Percentiles rank a stretch among this genome's conserved stretches.
These are phyloP conservation scores for Stellera chamaejasme DNA, from an alignment of 345 rosid genomes.

Conservation along the genomic window DNA sequence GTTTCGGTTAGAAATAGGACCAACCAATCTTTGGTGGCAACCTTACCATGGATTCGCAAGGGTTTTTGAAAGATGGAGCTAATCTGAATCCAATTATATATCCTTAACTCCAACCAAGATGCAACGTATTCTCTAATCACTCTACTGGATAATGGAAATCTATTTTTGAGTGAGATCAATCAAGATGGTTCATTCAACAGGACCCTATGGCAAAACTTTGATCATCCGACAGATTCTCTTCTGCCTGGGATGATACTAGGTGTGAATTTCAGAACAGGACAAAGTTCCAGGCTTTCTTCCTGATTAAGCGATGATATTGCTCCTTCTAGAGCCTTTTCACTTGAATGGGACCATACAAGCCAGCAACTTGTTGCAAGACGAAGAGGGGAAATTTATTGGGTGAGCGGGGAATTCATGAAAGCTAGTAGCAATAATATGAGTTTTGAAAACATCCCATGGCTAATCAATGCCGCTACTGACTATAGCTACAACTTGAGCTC, in stretches of 20 bases:
- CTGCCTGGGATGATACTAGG: slow-evolving; percentile 6
- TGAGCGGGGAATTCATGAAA: background rate
- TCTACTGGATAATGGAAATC: slow-evolving; percentile 1
- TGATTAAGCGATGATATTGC: background rate
- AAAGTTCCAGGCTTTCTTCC: slow-evolving; percentile 1
- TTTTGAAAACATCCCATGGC: too few relatives aligned
- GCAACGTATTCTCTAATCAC: background rate
- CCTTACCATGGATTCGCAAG: too few relatives aligned
- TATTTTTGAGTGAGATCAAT: slow-evolving; percentile 6
- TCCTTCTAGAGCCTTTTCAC: too few relatives aligned
- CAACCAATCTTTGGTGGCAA: too few relatives aligned
- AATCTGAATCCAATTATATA: background rate
- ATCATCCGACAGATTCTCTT: background rate
- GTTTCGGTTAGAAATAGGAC: too few relatives aligned
- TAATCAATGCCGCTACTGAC: too few relatives aligned
- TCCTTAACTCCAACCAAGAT: background rate
- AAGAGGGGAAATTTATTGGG: slow-evolving; percentile 4
- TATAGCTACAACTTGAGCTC: too few relatives aligned
- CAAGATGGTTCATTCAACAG: slow-evolving; percentile 1
- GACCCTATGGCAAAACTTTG: slow-evolving; percentile 9
- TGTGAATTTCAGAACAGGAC: too few relatives aligned
- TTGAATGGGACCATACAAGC: background rate
- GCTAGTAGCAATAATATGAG: too few relatives aligned
- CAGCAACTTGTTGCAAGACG: slow-evolving; percentile 5
- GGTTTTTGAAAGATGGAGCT: background rate